Conservation (phyloP, 495 filamentous ascomycete genomes). For the Chaetomium tenue region DNA sequence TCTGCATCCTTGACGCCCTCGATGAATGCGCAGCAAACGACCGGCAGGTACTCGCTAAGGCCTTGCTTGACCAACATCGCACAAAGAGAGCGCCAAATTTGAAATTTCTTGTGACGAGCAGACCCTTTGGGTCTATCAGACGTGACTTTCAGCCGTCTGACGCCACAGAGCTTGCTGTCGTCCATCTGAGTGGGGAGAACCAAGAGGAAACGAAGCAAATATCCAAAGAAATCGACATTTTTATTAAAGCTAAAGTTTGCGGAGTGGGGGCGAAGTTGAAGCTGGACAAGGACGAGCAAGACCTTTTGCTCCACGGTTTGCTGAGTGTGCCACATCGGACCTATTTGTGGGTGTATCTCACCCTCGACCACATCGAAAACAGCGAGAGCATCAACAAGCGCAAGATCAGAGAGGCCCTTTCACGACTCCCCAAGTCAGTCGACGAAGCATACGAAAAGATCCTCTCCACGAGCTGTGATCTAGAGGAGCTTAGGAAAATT, state of each 20-base stretch:
- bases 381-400: background rate
- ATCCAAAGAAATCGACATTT: slow-evolving; percentile 22
- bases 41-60: slow-evolving; percentile 17
- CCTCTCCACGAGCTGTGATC: background rate
- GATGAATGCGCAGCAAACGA: slow-evolving; percentile 39
- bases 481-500: background rate
- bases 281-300: slow-evolving; percentile 9
- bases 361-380: slow-evolving; percentile 9
- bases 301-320: slow-evolving; percentile 7
- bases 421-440: slow-evolving; percentile 5
- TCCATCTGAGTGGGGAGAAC: slow-evolving; percentile 40
- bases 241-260: slow-evolving; percentile 8
- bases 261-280: background rate
- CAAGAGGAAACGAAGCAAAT: slow-evolving; percentile 14
- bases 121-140: slow-evolving; percentile 46
- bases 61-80: slow-evolving; percentile 22
- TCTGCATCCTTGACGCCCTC: slow-evolving; percentile 53
- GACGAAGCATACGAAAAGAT: background rate
- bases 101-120: slow-evolving; percentile 53
- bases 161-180: slow-evolving; percentile 29
- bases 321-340: slow-evolving; percentile 7
- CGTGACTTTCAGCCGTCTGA: slow-evolving; percentile 32
- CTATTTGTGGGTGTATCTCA: slow-evolving; percentile 24
- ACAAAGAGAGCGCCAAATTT: slow-evolving; percentile 25
- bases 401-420: background rate